Base-by-base conservation (phyloP, 2,329 filamentous ascomycete genomes). In the Ophiostoma populinum region DNA sequence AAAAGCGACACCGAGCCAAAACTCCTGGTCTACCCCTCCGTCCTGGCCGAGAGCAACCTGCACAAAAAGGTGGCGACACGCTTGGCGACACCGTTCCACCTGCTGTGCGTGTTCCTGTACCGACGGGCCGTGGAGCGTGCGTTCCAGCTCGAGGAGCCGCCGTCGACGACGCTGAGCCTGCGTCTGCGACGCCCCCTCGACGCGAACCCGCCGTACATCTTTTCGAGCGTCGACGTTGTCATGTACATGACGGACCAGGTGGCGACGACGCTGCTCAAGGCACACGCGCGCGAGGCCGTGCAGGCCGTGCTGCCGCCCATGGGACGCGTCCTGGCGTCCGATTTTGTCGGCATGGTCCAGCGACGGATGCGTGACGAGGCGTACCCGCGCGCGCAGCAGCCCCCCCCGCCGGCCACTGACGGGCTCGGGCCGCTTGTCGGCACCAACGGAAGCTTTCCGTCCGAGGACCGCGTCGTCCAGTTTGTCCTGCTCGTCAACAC, bases 181-280 rank as follows among this genome's bases (percentile, higher is more conserved):
- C 80, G 0, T 62, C 63, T 77, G 27, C 75, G 67, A 48, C 80
- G 67, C 48, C 64, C 77, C 4, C 63, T 93, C 28, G 34, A 34
- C 29, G 72, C 75, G 39, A 83, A 85, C 46, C 70, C 83, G 3
- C 90, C 90, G 1, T 92, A 82, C 50, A 93, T 98, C 47, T 87
- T 90, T 28, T 85, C 86, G 2, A 86, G 87, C 1, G 86, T 98
- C 7, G 90, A 98, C 59, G 90, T 94, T 57, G 85, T 95, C 49
- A 95, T 98, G 87, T 98, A 95, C 56, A 94, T 98, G 47, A 81
- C 93, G 51, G 92, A 92, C 51, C 78, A 87, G 34, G 80, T 95
- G 22, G 65, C 95, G 7, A 79, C 92, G 43, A 77, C 87, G 44
- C 80, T 83, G 0, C 63, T 95, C 16, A 78, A 81, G 1, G 95